phyloP scores from a whole-genome alignment of 163 green algal genomes.

The Chlamydomonas reinhardtii region DNA sequence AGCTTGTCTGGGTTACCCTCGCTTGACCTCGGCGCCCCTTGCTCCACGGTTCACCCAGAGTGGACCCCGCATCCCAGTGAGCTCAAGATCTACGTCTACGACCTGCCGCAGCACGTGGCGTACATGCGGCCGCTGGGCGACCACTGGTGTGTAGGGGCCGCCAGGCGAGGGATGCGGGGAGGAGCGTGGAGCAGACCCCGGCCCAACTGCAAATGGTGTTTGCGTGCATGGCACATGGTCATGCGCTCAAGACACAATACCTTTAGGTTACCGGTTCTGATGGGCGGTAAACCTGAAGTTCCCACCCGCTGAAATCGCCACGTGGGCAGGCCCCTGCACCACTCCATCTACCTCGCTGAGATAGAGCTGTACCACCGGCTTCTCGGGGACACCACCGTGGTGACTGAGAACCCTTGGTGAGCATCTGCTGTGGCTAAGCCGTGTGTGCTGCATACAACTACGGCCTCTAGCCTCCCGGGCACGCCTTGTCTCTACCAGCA shows the following conservation, averaged over 20 bases:
- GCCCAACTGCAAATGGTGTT: too few species aligned
- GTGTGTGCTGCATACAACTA: too few species aligned
- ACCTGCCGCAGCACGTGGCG: slow-evolving; percentile 4
- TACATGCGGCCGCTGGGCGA: slow-evolving; percentile 28
- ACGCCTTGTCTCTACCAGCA: too few species aligned
- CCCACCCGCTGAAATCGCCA: too few species aligned
- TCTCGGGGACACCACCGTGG: neutral
- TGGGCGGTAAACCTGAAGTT: too few species aligned
- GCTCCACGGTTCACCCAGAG: neutral
- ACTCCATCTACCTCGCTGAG: slow-evolving; percentile 13
- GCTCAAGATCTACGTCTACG: slow-evolving; percentile 31
- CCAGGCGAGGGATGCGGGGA: too few species aligned
- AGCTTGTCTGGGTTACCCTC: neutral
- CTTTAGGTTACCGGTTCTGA: too few species aligned
- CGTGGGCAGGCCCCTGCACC: neutral
- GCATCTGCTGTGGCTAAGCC: neutral
- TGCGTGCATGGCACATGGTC: too few species aligned
- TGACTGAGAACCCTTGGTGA: slow-evolving; percentile 55
- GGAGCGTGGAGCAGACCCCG: too few species aligned
- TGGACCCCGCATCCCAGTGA: neutral
- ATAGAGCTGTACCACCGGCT: neutral
- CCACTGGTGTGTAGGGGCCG: neutral
- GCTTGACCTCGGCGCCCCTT: neutral
- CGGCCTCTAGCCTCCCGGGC: too few species aligned
- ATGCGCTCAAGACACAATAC: too few species aligned